These are phyloP conservation scores for Fusarium musae DNA, from an alignment of 2,329 filamentous ascomycete species.

Conservation along the genomic window DNA sequence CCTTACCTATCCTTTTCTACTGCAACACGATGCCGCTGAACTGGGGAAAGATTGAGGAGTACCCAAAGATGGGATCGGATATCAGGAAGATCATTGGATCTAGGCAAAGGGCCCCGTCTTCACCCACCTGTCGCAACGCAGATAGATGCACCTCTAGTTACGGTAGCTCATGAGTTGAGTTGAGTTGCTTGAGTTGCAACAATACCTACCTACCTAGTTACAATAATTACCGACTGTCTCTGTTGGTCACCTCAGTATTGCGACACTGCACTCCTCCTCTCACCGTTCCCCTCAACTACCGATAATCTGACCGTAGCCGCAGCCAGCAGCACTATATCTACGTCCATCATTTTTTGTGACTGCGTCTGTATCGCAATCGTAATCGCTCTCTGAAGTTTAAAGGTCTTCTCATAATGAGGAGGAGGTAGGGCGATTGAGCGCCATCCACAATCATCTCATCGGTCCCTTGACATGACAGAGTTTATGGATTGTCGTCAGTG, in stretches of 20 bases:
- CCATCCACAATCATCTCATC: constrained; percentile 23
- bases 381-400: constrained; percentile 1
- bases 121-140: constrained; percentile 23
- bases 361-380: neutral
- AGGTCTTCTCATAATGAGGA: neutral
- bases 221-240: neutral
- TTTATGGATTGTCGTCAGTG: constrained; percentile 19
- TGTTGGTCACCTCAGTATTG: constrained; percentile 6
- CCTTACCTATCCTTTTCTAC: neutral
- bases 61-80: constrained; percentile 19
- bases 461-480: constrained; percentile 28
- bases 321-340: neutral
- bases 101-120: constrained; percentile 18
- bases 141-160: constrained; percentile 10
- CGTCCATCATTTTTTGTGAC: neutral
- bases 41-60: constrained; percentile 21
- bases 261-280: constrained; percentile 31
- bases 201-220: neutral
- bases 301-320: neutral
- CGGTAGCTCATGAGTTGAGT: neutral
- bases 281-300: constrained; percentile 16
- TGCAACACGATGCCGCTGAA: neutral
- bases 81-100: constrained; percentile 14
- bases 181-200: neutral
- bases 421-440: constrained; percentile 3